phyloP scores from a whole-genome alignment of 345 rosid genomes.

The Eucalyptus brandiana region DNA sequence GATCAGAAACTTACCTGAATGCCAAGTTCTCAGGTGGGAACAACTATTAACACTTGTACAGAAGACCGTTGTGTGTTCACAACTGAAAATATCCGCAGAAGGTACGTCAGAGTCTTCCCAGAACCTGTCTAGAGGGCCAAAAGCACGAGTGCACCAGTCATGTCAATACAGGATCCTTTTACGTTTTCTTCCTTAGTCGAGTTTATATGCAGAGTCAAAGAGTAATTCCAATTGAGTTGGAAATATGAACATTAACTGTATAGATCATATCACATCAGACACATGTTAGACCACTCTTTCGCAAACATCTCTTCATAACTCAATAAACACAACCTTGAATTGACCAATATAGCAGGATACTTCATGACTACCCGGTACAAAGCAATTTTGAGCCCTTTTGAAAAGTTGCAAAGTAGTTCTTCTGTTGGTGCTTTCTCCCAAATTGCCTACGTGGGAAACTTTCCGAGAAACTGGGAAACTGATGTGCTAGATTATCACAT shows the following conservation, averaged over 20 bases:
- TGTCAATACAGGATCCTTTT: neutral
- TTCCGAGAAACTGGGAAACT: neutral
- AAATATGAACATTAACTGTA: neutral
- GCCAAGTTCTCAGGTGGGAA: slow-evolving; percentile 91
- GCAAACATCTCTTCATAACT: neutral
- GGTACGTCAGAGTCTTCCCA: slow-evolving; percentile 84
- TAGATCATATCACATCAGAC: neutral
- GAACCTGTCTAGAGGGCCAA: slow-evolving; percentile 70
- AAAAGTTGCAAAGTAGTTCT: neutral
- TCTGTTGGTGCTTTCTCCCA: neutral
- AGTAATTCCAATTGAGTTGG: neutral
- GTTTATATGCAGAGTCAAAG: neutral
- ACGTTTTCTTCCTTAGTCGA: neutral
- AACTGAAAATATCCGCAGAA: slow-evolving; percentile 50
- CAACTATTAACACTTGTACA: slow-evolving; percentile 76
- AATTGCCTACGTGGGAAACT: neutral
- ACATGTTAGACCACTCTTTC: neutral
- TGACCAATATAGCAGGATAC: neutral
- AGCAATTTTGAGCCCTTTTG: neutral
- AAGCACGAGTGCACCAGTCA: neutral
- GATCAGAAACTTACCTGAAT: slow-evolving; percentile 52
- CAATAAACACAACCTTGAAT: neutral
- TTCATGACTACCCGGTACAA: neutral
- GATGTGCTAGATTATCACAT: neutral
- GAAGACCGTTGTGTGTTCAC: slow-evolving; percentile 56